Evolutionary conservation across 345 rosid genomes (phyloP).

Genomic region (Gossypium turneri): DNA sequence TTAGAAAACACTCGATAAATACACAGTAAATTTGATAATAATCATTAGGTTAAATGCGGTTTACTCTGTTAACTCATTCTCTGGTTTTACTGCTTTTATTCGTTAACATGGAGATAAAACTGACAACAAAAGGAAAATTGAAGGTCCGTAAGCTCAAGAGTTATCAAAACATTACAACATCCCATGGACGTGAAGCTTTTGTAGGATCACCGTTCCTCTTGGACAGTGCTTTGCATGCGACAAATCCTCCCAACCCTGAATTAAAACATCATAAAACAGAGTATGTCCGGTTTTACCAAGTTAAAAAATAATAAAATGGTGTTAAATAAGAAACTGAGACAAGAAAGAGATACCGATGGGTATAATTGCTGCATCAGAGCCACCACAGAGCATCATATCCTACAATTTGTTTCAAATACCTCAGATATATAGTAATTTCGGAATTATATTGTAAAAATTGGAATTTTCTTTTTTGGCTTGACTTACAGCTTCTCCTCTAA

Average conservation of each 20-base stretch:
- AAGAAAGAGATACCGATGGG: slow-evolving; percentile 64
- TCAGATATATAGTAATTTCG: slow-evolving; percentile 12
- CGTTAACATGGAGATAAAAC: not conserved
- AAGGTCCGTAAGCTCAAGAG: not conserved
- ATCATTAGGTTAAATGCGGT: not conserved
- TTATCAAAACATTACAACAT: slow-evolving; percentile 44
- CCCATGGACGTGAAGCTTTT: slow-evolving; percentile 98
- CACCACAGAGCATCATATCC: slow-evolving; percentile 98
- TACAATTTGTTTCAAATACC: slow-evolving; percentile 33
- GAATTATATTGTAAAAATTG: not conserved
- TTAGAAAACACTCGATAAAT: not conserved
- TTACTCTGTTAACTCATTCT: not conserved
- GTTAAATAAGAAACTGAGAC: slow-evolving; percentile 13
- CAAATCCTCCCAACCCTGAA: slow-evolving; percentile 95
- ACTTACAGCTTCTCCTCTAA: slow-evolving; percentile 96
- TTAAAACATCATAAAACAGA: slow-evolving; percentile 18
- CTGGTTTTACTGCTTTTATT: not conserved
- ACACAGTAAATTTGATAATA: not conserved
- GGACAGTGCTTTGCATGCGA: slow-evolving; percentile 89
- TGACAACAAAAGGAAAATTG: not conserved
- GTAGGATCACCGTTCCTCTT: slow-evolving; percentile 82
- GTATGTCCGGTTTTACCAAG: slow-evolving; percentile 1
- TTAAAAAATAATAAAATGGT: slow-evolving; percentile 13
- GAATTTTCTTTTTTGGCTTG: not conserved
- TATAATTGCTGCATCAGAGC: slow-evolving; percentile 83